Percentiles rank a stretch among this genome's conserved stretches.
Conservation (phyloP, 768 basidiomycete genomes). For the Xerocomus brunneocitrinus region DNA sequence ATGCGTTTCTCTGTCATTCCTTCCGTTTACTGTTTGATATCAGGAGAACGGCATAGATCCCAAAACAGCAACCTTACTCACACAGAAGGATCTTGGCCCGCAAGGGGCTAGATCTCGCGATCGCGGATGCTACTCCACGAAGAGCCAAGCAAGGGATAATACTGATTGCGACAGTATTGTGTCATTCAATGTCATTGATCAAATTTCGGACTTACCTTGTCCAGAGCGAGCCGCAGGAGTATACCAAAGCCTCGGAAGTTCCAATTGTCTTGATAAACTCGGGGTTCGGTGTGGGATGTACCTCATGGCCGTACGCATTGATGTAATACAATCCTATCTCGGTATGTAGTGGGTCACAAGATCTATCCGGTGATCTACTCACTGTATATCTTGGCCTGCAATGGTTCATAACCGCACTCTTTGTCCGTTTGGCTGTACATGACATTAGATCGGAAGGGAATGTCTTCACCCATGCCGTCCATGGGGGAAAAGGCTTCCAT, state of each 20-base stretch:
- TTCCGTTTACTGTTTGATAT: constrained; percentile 63
- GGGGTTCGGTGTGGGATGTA: constrained; percentile 84
- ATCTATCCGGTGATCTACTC: constrained; percentile 30
- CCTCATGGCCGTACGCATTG: constrained; percentile 87
- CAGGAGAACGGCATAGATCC: background rate
- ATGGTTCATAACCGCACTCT: constrained; percentile 44
- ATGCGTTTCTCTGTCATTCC: constrained; percentile 87
- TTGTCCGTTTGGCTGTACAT: constrained; percentile 59
- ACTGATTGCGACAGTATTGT: constrained; percentile 33
- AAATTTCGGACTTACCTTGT: constrained; percentile 56
- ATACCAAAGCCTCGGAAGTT: constrained; percentile 67
- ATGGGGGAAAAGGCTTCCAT: constrained; percentile 42
- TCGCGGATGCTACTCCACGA: constrained; percentile 70
- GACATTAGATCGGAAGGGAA: constrained; percentile 52
- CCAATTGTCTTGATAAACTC: constrained; percentile 65
- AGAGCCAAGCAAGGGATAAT: constrained; percentile 91
- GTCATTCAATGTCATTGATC: constrained; percentile 3
- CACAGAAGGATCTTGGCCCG: constrained; percentile 81
- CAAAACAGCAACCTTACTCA: constrained; percentile 36
- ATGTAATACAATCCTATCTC: constrained; percentile 75
- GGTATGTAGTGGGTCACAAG: constrained; percentile 9
- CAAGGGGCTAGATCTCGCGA: constrained; percentile 67
- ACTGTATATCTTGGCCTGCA: constrained; percentile 63
- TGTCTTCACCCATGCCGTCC: constrained; percentile 51
- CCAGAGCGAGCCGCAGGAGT: constrained; percentile 93